phyloP scores from a whole-genome alignment of 139 green algal species.

The Chlorella sp. region DNA sequence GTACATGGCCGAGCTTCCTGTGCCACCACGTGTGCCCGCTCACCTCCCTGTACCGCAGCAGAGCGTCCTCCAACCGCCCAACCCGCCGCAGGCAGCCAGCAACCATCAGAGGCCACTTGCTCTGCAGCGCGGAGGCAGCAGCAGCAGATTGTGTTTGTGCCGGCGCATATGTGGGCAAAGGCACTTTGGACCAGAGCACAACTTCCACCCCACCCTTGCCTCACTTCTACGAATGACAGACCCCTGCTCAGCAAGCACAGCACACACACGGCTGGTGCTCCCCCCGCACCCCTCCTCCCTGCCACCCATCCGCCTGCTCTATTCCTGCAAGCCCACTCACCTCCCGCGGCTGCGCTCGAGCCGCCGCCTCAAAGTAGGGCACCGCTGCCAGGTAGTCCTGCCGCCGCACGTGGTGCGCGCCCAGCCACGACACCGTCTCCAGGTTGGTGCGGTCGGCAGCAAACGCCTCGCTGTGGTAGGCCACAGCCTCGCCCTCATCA shows the following conservation, averaged over 20 bases:
- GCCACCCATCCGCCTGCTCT: too few species aligned
- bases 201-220: too few species aligned
- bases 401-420: constrained; percentile 59
- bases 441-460: constrained; percentile 84
- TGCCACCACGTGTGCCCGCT: background rate
- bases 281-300: background rate
- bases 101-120: constrained; percentile 91
- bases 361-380: constrained; percentile 85
- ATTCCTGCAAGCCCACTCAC: constrained; percentile 38
- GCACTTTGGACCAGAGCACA: background rate
- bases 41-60: constrained; percentile 62
- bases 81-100: constrained; percentile 71
- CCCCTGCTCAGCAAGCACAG: background rate
- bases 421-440: constrained; percentile 90
- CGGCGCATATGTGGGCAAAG: background rate
- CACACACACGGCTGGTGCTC: background rate
- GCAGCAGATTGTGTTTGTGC: too few species aligned
- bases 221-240: background rate
- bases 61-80: constrained; percentile 56
- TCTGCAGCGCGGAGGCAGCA: background rate
- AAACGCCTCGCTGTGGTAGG: constrained; percentile 85
- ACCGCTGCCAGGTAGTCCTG: constrained; percentile 79
- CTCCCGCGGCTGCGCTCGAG: constrained; percentile 83
- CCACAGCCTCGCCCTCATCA: constrained; percentile 74
- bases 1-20: too few species aligned